Evolutionary conservation across 495 filamentous ascomycete species (phyloP), one percentile per base, ranked within the genome.

Genomic region (Symbiotaphrina buchneri): DNA sequence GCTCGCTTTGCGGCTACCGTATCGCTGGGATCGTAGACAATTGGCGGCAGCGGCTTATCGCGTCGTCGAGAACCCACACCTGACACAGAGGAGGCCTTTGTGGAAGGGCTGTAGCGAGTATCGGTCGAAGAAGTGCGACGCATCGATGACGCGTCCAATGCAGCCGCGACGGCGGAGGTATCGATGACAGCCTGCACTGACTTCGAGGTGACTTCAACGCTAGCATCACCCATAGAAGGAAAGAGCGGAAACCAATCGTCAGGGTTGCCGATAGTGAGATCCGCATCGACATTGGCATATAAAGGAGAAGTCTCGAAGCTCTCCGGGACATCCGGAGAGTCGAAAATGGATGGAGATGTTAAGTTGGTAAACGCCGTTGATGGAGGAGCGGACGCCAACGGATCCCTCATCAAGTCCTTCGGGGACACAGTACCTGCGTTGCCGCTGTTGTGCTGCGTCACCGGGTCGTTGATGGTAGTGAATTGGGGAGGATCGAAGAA

Each of bases 1-100:
- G 84, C 85, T 39, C 87, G 81, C 65, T 94, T 95, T 59, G 80
- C 65, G 6, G 79, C 80, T 10, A 78, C 48, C 1, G 53, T 52
- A 42, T 84, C 77, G 20, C 45, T 49, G 0, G 74, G 73, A 44
- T 94, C 84, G 20, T 74, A 67, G 17, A 60, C 54, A 47, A 95
- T 79, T 5, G 78, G 74, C 31, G 77, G 74, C 16, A 93, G 61
- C 24, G 78, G 72, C 57, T 81, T 82, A 43, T 79, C 66, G 28
- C 72, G 65, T 35, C 71, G 66, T 32, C 76, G 70, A 37, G 73
- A 46, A 41, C 53, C 62, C 28, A 85, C 70, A 35, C 81, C 80
- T 39, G 74, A 54, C 10, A 75, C 59, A 32, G 66, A 61, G 14
- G 79, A 79, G 43, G 67, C 73, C 43, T 66, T 70, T 36, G 49